Evolutionary conservation across 163 green algal species (phyloP).

Genomic region (Trebouxia gelatinosa): DNA sequence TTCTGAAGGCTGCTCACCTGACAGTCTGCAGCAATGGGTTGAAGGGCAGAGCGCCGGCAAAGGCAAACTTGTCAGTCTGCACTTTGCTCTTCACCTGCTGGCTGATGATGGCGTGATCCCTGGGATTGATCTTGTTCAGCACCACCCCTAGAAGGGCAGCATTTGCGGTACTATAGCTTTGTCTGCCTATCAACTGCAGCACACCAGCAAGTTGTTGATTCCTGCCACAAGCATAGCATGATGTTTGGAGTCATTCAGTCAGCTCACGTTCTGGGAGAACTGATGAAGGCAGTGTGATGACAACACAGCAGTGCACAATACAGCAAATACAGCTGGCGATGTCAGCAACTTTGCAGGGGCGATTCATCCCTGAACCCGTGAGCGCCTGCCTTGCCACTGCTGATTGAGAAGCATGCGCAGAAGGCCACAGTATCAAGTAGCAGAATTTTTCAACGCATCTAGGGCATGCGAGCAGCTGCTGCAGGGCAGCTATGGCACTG

Average conservation of each 20-base stretch:
- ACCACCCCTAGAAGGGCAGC: conserved; percentile 59
- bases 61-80: conserved; percentile 45
- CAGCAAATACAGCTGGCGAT: not conserved
- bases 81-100: conserved; percentile 44
- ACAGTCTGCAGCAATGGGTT: conserved; percentile 56
- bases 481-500: not conserved
- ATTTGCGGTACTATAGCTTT: conserved; percentile 31
- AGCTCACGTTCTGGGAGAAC: not conserved
- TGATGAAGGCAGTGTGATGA: too few relatives aligned
- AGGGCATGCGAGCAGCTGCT: too few relatives aligned
- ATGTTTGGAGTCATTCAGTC: not conserved
- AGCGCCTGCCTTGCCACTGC: too few relatives aligned
- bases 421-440: too few relatives aligned
- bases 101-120: conserved; percentile 18
- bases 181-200: conserved; percentile 27
- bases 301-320: not conserved
- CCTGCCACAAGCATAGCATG: not conserved
- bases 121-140: conserved; percentile 64
- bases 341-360: too few relatives aligned
- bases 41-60: conserved; percentile 61
- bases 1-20: too few relatives aligned
- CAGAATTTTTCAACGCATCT: too few relatives aligned
- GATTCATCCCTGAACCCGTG: not conserved
- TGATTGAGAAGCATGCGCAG: too few relatives aligned
- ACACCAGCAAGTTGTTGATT: not conserved